A percentile compares a stretch with the other conserved stretches of the same genome.
These are phyloP conservation scores for Trichoderma sp. DNA, from an alignment of 2,329 filamentous ascomycete genomes.

Conservation along the genomic window DNA sequence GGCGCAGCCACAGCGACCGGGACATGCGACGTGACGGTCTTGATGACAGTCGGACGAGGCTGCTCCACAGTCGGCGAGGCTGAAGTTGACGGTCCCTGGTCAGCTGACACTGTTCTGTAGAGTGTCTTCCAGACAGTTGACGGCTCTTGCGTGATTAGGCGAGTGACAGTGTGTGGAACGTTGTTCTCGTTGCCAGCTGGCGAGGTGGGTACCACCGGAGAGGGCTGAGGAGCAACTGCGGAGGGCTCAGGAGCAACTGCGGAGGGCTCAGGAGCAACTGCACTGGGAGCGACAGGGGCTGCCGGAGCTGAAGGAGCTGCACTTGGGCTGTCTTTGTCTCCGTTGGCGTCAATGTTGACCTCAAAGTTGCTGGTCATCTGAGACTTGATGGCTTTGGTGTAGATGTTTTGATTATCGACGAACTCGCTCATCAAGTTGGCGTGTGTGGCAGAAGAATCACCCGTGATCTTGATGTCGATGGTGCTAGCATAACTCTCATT, in stretches of 20 bases:
- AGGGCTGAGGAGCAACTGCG: slow-evolving; percentile 20
- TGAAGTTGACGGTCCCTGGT: background rate
- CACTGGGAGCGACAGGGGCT: background rate
- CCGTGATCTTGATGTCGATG: slow-evolving; percentile 40
- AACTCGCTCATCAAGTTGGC: slow-evolving; percentile 28
- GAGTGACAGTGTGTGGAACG: slow-evolving; percentile 24
- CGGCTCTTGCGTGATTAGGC: slow-evolving; percentile 30
- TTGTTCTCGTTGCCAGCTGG: slow-evolving; percentile 13
- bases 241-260: background rate
- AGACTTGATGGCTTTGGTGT: slow-evolving; percentile 42
- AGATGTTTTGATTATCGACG: slow-evolving; percentile 39
- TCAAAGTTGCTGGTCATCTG: slow-evolving; percentile 48
- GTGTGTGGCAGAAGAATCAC: slow-evolving; percentile 26
- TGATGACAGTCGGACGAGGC: background rate
- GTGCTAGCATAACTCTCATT: slow-evolving; percentile 44
- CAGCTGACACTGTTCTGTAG: slow-evolving; percentile 18
- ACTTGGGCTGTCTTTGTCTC: slow-evolving; percentile 22
- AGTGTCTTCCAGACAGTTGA: slow-evolving; percentile 20
- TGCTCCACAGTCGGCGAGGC: background rate
- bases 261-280: background rate
- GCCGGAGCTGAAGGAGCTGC: background rate
- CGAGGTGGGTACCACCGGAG: slow-evolving; percentile 21
- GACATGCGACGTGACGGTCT: background rate
- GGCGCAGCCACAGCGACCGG: background rate
- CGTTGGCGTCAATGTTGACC: slow-evolving; percentile 37